Base-by-base conservation (phyloP, 2,329 filamentous ascomycete genomes). In the Cercospora sesami region DNA sequence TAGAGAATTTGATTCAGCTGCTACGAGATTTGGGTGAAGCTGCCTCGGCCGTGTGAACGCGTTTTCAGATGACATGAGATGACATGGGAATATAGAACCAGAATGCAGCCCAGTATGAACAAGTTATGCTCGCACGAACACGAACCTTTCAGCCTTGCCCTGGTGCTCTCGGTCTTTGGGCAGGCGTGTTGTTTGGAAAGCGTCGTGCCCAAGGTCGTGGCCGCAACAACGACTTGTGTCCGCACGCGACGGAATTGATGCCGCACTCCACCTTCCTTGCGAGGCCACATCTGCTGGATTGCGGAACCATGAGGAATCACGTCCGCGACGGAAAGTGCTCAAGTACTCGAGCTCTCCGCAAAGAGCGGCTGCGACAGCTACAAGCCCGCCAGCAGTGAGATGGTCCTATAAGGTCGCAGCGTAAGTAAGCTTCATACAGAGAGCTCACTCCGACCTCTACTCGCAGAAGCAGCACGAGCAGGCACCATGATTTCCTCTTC, bases 21-120 rank as follows among this genome's bases (percentile, higher is more conserved):
- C 69, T 72, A 69, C 66, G 65, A 7, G 70, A 72, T 45, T 61
- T 72, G 14, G 70, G 70, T 18, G 68, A 70, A 39, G 70, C 70
- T 31, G 67, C 68, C 2, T 68, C 67, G n/a, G 69, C 69, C 14
- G 65, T 71, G 5, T 72, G 63, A 53, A 53, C 48, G 48, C 18
- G 48, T 16, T 1, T 5, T 10, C 48, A 53, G 53, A 48, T 48
- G 18, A 12, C 18, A 23, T 23, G 45, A 21, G n/a, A 21, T 48
- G 5, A 48, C 21, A 8, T 21, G 21, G 21, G 9, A 48, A 23
- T 2, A 48, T 48, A 48, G 45, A 14, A 21, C 18, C 45, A 48
- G 45, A 21, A 7, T 48, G 9, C 12, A 23, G 14, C 45, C 18
- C 42, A 48, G n/a, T 21, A 18, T 48, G n/a, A 21, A 48, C 45